Evolutionary conservation across 768 basidiomycete species (phyloP), one percentile per base, ranked within the genome.

Genomic region (Pholiota microspora): DNA sequence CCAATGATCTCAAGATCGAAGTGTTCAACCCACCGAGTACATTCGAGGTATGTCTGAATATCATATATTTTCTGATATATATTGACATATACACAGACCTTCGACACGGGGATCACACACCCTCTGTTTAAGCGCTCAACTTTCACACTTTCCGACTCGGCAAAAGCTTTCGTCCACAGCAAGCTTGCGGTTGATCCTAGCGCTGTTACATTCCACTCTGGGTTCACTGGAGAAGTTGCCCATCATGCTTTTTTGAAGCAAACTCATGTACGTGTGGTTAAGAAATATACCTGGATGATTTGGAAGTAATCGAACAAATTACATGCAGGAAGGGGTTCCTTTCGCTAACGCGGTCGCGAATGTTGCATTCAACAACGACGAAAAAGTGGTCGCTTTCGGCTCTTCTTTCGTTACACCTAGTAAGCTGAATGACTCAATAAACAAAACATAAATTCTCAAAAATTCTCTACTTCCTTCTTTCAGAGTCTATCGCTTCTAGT

Each of bases 21-120:
- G 59, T 63, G 9, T 76, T 65, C 67, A 71, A 75, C 59, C 74
- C 74, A 6, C 59, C 56, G 13, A 72, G 71, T 28, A 68, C 67
- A 8, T 74, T 64, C 56, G 64, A 75, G 65, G 74, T 71, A 49
- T 42, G 59, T 42, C n/a, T 12, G 29, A 31, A 31, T n/a, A 12
- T 29, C 27, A 32, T 28, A 15, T 45, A 6, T 8, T 13, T 15
- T 27, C 50, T 32, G 32, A 16, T 15, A 13, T 35, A 46, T 35
- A 16, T 29, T 4, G 36, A 16, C 40, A 7, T 38, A 24, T 23
- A 36, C 45, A 23, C 49, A 71, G 71, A 71, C 64, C 21, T 71
- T 67, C 48, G 68, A 64, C 32, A 52, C 58, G 1, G 70, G 71
- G 8, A 58, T 72, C 16, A 67, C 67, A 16, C 71, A 70, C 44